Evolutionary conservation across 1,139 yeast species (phyloP).

Genomic region (Meyerozyma carpophila): DNA sequence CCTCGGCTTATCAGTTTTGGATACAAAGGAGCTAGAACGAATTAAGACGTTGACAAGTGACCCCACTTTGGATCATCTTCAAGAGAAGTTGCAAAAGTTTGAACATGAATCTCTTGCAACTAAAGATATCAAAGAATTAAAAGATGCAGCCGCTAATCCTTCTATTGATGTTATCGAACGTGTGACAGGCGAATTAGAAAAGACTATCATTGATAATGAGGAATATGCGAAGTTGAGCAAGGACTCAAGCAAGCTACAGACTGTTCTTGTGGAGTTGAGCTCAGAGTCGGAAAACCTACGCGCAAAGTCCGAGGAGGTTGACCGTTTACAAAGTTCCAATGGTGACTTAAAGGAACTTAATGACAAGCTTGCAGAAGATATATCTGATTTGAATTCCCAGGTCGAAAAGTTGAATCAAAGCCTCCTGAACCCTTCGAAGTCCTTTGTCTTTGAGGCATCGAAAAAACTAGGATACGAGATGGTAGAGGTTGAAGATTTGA

Average conservation of each 20-base stretch:
- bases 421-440: conserved; percentile 6
- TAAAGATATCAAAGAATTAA: conserved; percentile 2
- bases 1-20: conserved; percentile 13
- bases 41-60: conserved; percentile 13
- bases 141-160: conserved; percentile 15
- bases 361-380: not conserved
- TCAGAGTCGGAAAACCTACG: not conserved
- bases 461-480: conserved; percentile 1
- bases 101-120: conserved; percentile 15
- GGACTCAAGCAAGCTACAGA: not conserved
- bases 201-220: not conserved
- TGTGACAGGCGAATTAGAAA: not conserved
- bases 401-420: conserved; percentile 11
- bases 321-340: not conserved
- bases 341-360: not conserved
- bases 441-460: not conserved
- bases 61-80: conserved; percentile 28
- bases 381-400: not conserved
- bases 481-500: conserved; percentile 5
- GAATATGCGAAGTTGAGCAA: not conserved
- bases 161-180: conserved; percentile 9
- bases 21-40: conserved; percentile 12
- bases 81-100: conserved; percentile 21
- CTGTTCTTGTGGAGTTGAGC: not conserved
- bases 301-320: not conserved